Base-by-base conservation (phyloP, 148 eudicot species). In the Amaranthus palmeri region DNA sequence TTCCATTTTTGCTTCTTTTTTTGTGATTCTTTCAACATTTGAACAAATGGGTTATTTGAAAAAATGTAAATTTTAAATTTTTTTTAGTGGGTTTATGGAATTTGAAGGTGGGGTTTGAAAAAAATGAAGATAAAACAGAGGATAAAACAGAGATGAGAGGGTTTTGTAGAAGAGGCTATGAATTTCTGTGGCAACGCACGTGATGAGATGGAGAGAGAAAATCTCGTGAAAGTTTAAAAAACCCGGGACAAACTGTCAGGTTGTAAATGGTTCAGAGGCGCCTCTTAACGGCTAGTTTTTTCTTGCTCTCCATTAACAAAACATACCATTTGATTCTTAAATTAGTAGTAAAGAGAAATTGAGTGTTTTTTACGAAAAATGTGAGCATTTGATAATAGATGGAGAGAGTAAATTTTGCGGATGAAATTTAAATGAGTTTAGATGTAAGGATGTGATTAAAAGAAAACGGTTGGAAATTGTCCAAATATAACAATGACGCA, bases 261-360 rank as follows among this genome's bases (percentile, higher is more conserved):
- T 18, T 36, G 53, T 61, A 59, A 68, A 67, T 71, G 71, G 61
- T 60, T 49, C 82, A 69, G 79, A 80, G 84, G 81, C 83, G 77
- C 82, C 71, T 65, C 76, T 70, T 65, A 88, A 88, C 92, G 92
- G 92, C 92, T 88, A 88, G 88, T 83, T 80, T 82, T 79, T 18
- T 53, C 45, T 15, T 47, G 17, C 18, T 44, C 56, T 10, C 48
- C 54, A 25, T 25, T 25, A 25, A 25, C 36, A 2, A 25, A 25
- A 25, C 36, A 25, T 25, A 25, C 1, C 36, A 25, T 25, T 25
- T 25, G 36, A 25, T 25, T 2, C 36, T 25, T 25, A 25, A 25
- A 25, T 25, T 25, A 25, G 1, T 25, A 25, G 36, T 2, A 25
- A 25, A 25, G 36, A 25, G 36, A 25, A 25, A 25, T 25, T 25